Base-by-base conservation (phyloP, 306 rosid species). In the Castanea crenata region DNA sequence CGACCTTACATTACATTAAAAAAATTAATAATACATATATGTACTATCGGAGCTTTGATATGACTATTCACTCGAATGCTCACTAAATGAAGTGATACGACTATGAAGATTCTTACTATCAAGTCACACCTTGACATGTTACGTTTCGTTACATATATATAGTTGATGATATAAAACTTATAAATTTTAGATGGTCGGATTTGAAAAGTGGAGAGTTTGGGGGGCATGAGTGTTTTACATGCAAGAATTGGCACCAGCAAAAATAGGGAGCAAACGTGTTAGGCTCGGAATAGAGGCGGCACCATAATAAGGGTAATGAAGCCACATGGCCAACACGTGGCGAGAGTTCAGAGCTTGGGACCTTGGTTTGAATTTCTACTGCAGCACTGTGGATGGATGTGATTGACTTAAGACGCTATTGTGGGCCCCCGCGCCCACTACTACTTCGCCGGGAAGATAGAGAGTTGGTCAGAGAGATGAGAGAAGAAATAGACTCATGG, bases 291-390 rank as follows among this genome's bases (percentile, higher is more conserved):
- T 7, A 74, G 18, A 73, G 59, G 51, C 32, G 27, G 78, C 77
- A 54, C 25, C 67, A 2, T 44, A 79, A 74, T 7, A 21, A 64
- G 74, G 70, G 76, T 14, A 11, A 0, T 3, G 1, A 13, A 10
- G 91, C 74, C 97, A 88, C 90, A 67, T 90, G 91, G 65, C 74
- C 34, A 25, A 77, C 73, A 85, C 85, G 90, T 92, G 97, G 76
- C 97, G 31, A 52, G 32, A 38, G 29, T 1, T 46, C 14, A 3
- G 18, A 58, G 65, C 82, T 5, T 25, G 20, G 56, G 38, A 10
- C 74, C 1, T 31, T 41, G 52, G n/a, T 74, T 49, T 27, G 18
- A 18, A 5, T 46, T 20, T 41, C 49, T 5, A 20, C 41, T 1
- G 59, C 55, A 61, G 8, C 46, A 41, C 46, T 23, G 73, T 62